Evolutionary conservation across 306 rosid species (phyloP).

Genomic region (Malus orientalis): DNA sequence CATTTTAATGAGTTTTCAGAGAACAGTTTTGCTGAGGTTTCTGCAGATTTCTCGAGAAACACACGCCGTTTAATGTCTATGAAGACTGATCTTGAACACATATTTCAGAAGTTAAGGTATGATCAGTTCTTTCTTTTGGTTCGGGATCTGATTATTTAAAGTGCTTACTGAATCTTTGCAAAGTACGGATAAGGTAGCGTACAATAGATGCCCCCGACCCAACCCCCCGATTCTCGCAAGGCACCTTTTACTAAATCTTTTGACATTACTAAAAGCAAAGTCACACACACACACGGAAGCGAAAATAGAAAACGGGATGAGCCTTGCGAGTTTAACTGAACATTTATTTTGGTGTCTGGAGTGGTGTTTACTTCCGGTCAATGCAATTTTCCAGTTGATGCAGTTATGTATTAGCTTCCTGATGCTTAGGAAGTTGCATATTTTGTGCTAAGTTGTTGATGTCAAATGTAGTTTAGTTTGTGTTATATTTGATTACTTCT

Average conservation of each 20-base stretch:
- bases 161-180: not conserved
- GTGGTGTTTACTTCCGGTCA: not conserved
- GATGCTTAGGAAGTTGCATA: not conserved
- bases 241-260: not conserved
- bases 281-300: not conserved
- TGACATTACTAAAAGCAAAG: not conserved
- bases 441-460: not conserved
- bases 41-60: constrained; percentile 58
- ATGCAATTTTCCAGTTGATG: not conserved
- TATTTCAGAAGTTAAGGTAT: constrained; percentile 85
- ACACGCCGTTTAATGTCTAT: constrained; percentile 60
- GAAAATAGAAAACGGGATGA: not conserved
- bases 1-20: constrained; percentile 87
- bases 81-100: constrained; percentile 84
- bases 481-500: not conserved
- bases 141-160: not conserved
- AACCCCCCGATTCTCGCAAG: too few relatives aligned
- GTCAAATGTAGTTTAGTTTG: not conserved
- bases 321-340: not conserved
- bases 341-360: not conserved
- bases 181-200: too few relatives aligned
- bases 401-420: not conserved
- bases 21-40: constrained; percentile 57
- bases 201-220: too few relatives aligned
- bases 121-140: not conserved